Evolutionary conservation across 495 filamentous ascomycete species (phyloP), one percentile per base, ranked within the genome.

Genomic region (Penicillium paradoxum): DNA sequence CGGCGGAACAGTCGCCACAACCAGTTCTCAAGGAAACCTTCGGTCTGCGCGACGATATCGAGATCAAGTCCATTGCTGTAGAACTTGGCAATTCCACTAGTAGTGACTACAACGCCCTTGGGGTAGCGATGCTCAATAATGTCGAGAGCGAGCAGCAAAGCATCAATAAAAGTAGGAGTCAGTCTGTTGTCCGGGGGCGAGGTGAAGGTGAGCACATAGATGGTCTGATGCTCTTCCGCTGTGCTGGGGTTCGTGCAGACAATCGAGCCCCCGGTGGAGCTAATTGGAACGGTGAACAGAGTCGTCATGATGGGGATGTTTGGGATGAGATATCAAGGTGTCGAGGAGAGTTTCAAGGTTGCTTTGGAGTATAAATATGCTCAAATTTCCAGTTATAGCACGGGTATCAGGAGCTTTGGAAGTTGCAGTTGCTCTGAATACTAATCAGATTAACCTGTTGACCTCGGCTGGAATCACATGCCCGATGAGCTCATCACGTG

Each of bases 41-140:
- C 64, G 0, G 71, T 76, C 17, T 66, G 63, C 1, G 70, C 46
- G 2, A 79, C 83, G 53, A 81, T 69, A 13, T 80, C 74, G 15
- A 87, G 73, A 64, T 92, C 87, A 8, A 92, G 74, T 0, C 88
- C 88, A 69, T 91, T 91, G 67, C 80, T 84, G 71, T 87, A 92
- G 75, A 92, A 92, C 62, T 91, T 92, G 43, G 73, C 60, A 39
- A 91, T 86, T 24, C 76, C 79, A 41, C 79, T 83, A 6, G 88
- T 92, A 1, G 88, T 91, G 24, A 92, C 67, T 3, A 89, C 71
- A 0, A 91, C 88, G 40, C 88, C 88, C 27, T 79, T 81, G 0
- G 79, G 76, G 54, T 83, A 79, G 9, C 77, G 70, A 45, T 83
- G 79, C 57, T 91, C 86, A 55, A 92, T 66, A 25, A 85, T 79